A percentile compares a stretch with the other conserved stretches of the same genome.
Conservation (phyloP, 2,329 filamentous ascomycete species). For the Aspergillus carbonarius region DNA sequence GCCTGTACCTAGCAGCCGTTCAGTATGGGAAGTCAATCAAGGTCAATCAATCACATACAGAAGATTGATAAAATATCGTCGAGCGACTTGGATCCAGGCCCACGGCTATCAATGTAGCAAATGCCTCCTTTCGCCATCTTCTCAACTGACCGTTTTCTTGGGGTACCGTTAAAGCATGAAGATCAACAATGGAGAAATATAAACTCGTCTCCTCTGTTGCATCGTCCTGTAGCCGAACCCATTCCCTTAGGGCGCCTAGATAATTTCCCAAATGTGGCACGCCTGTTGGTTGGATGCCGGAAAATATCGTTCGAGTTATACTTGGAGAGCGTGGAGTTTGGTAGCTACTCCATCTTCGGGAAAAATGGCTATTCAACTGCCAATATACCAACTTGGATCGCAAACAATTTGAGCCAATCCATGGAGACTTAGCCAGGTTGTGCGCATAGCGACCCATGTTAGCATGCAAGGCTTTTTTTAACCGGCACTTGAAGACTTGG, state of each 20-base stretch:
- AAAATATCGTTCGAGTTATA: conserved; percentile 66
- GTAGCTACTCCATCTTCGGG: conserved; percentile 15
- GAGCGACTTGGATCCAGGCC: conserved; percentile 76
- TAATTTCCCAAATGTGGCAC: conserved; percentile 95
- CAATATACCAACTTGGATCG: neutral
- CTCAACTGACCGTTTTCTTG: conserved; percentile 64
- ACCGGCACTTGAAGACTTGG: neutral
- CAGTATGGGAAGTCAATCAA: neutral
- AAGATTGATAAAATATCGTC: conserved; percentile 79
- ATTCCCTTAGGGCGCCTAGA: conserved; percentile 81
- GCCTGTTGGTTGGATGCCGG: conserved; percentile 94
- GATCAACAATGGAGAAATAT: conserved; percentile 84
- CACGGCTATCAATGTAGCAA: conserved; percentile 79
- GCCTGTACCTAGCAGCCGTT: conserved; percentile 60
- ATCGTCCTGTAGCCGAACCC: conserved; percentile 75
- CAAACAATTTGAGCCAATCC: neutral
- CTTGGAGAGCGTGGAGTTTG: conserved; percentile 2
- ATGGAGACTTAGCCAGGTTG: neutral
- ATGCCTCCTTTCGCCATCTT: conserved; percentile 67
- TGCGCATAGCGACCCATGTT: neutral
- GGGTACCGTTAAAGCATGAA: conserved; percentile 85
- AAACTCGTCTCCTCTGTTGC: conserved; percentile 59
- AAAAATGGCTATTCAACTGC: neutral
- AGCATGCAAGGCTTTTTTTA: neutral
- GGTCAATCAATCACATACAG: conserved; percentile 50